Percentiles rank a stretch among this genome's conserved stretches.
These are phyloP conservation scores for Guyanaporus albipodus DNA, from an alignment of 768 basidiomycete species.

Conservation along the genomic window DNA sequence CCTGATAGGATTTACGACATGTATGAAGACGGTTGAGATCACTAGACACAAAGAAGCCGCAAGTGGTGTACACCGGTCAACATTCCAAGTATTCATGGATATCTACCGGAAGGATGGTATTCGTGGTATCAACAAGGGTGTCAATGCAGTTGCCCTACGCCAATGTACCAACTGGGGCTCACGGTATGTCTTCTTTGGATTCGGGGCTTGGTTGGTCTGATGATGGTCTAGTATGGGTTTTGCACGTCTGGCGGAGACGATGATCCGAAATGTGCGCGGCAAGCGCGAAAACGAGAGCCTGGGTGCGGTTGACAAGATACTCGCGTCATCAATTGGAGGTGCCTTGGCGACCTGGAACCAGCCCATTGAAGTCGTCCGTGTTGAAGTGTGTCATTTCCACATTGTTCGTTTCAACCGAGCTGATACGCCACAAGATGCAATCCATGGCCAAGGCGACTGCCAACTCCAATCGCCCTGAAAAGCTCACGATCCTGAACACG, in stretches of 20 bases:
- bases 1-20: constrained; percentile 86
- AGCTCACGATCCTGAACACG: constrained; percentile 89
- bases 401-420: not conserved
- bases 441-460: constrained; percentile 85
- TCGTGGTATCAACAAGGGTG: constrained; percentile 97
- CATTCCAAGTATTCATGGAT: constrained; percentile 91
- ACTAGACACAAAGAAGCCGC: constrained; percentile 91
- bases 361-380: constrained; percentile 95
- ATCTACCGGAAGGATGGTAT: constrained; percentile 93
- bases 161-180: constrained; percentile 95
- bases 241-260: constrained; percentile 83
- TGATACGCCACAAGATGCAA: constrained; percentile 74
- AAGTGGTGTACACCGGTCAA: constrained; percentile 81
- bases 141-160: constrained; percentile 89
- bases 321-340: constrained; percentile 85
- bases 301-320: constrained; percentile 79
- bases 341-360: constrained; percentile 99
- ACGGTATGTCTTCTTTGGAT: constrained; percentile 47
- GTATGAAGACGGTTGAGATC: constrained; percentile 99
- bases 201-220: constrained; percentile 3
- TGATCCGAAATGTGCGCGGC: constrained; percentile 74
- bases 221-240: constrained; percentile 77
- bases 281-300: constrained; percentile 73
- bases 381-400: constrained; percentile 57
- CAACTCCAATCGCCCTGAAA: constrained; percentile 79